phyloP scores from a whole-genome alignment of 139 green algal genomes.

The Yamagishiella unicocca region DNA sequence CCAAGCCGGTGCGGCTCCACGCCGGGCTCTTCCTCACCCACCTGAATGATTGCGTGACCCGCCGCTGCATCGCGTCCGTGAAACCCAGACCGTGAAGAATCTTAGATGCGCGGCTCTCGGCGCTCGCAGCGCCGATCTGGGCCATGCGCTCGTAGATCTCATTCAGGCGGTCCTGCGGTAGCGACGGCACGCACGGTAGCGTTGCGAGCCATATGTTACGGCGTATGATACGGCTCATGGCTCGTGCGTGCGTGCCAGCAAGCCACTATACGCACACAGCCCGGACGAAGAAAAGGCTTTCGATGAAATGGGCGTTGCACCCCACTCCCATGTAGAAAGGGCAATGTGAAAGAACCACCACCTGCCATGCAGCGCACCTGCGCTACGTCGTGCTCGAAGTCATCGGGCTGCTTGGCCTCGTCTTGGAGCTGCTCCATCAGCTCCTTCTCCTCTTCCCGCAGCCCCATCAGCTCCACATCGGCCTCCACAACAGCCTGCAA shows the following conservation, averaged over 20 bases:
- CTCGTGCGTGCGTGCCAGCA: too few relatives aligned
- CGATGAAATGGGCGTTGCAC: too few relatives aligned
- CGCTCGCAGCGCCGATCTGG: conserved; percentile 83
- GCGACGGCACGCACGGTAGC: too few relatives aligned
- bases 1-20: too few relatives aligned
- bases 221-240: too few relatives aligned
- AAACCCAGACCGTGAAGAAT: conserved; percentile 98
- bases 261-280: too few relatives aligned
- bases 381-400: conserved; percentile 48
- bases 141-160: conserved; percentile 95
- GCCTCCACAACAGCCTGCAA: conserved; percentile 93
- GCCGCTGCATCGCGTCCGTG: conserved; percentile 90
- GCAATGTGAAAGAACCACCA: too few relatives aligned
- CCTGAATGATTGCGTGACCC: conserved; percentile 85
- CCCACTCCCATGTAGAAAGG: too few relatives aligned
- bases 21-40: too few relatives aligned
- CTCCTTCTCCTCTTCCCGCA: conserved; percentile 88
- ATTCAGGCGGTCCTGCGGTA: conserved; percentile 75
- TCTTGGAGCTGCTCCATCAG: conserved; percentile 73
- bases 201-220: too few relatives aligned
- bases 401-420: conserved; percentile 51
- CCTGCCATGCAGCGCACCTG: conserved; percentile 44
- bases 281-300: too few relatives aligned
- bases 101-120: conserved; percentile 94
- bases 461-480: conserved; percentile 93